Evolutionary conservation across 306 rosid species (phyloP).

Genomic region (Prunus davidiana): DNA sequence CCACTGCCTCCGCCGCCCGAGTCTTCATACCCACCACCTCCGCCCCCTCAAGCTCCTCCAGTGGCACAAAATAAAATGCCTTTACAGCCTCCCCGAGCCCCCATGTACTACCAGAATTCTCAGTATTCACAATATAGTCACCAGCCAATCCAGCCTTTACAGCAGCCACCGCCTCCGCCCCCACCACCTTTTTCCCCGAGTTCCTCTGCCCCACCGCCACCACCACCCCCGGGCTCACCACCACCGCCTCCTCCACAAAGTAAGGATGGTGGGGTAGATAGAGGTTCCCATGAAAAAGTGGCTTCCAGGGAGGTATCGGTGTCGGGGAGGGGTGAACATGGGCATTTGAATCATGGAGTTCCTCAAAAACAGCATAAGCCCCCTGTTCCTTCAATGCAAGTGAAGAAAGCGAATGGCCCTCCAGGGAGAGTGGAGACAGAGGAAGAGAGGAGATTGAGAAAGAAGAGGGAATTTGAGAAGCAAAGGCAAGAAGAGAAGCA

Average conservation of each 20-base stretch:
- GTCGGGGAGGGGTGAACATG: slow-evolving; percentile 61
- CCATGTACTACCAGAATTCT: slow-evolving; percentile 55
- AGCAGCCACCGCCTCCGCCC: slow-evolving; percentile 45
- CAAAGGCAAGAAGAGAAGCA: slow-evolving; percentile 87
- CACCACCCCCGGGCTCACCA: slow-evolving; percentile 67
- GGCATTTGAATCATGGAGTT: slow-evolving; percentile 48
- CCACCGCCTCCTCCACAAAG: slow-evolving; percentile 54
- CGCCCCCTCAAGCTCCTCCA: slow-evolving; percentile 55
- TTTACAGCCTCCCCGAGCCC: slow-evolving; percentile 40
- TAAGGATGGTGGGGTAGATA: slow-evolving; percentile 40
- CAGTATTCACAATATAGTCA: slow-evolving; percentile 51
- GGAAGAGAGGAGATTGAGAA: slow-evolving; percentile 76
- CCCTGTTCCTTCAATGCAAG: slow-evolving; percentile 41
- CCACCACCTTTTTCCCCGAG: slow-evolving; percentile 65
- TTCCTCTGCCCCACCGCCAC: slow-evolving; percentile 65
- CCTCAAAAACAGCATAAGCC: slow-evolving; percentile 59
- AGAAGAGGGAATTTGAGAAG: slow-evolving; percentile 85
- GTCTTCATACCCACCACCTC: slow-evolving; percentile 69
- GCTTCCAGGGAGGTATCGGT: slow-evolving; percentile 42
- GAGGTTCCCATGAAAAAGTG: slow-evolving; percentile 46
- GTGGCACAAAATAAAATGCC: slow-evolving; percentile 27
- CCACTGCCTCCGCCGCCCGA: slow-evolving; percentile 69
- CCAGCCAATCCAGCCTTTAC: slow-evolving; percentile 44
- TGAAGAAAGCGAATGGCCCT: slow-evolving; percentile 53
- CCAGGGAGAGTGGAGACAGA: slow-evolving; percentile 72